A percentile compares a stretch with the other conserved stretches of the same genome.
Conservation (phyloP, 352 stramenopile genomes). For the Plasmopara viticola region DNA sequence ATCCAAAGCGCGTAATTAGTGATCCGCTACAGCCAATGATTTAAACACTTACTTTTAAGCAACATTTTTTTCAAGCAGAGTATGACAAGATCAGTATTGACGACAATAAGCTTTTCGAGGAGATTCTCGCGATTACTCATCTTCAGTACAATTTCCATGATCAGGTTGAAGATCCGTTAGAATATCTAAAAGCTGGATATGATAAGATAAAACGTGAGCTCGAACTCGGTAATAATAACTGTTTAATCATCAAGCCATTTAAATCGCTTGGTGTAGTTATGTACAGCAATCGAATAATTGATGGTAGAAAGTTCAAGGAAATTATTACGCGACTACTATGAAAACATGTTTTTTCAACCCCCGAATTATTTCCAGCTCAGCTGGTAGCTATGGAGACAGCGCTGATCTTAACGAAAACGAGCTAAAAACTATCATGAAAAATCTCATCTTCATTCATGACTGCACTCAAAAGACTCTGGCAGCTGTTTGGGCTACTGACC, state of each 20-base stretch:
- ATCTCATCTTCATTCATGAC: slow-evolving; percentile 6
- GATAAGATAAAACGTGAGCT: neutral
- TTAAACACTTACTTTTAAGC: slow-evolving; percentile 4
- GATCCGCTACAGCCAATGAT: slow-evolving; percentile 11
- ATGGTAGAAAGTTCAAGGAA: slow-evolving; percentile 16
- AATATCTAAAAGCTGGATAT: slow-evolving; percentile 8
- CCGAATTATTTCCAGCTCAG: slow-evolving; percentile 10
- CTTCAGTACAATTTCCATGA: neutral
- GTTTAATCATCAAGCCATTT: slow-evolving; percentile 5
- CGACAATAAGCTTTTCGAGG: slow-evolving; percentile 8
- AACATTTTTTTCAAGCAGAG: slow-evolving; percentile 4
- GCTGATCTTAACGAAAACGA: slow-evolving; percentile 13
- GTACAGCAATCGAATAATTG: slow-evolving; percentile 8
- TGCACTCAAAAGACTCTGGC: neutral
- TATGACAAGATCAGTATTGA: slow-evolving; percentile 16
- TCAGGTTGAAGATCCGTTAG: slow-evolving; percentile 1
- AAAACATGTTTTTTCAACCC: slow-evolving; percentile 7
- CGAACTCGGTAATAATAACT: neutral
- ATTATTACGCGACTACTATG: slow-evolving; percentile 14
- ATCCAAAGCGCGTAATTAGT: slow-evolving; percentile 5
- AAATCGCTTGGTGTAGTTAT: slow-evolving; percentile 13
- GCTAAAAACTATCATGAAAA: slow-evolving; percentile 18
- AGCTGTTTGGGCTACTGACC: slow-evolving; percentile 6
- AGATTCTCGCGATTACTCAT: slow-evolving; percentile 9
- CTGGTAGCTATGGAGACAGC: slow-evolving; percentile 19